Conservation (phyloP, 2,329 filamentous ascomycete genomes). For the Alternaria brassicicola region DNA sequence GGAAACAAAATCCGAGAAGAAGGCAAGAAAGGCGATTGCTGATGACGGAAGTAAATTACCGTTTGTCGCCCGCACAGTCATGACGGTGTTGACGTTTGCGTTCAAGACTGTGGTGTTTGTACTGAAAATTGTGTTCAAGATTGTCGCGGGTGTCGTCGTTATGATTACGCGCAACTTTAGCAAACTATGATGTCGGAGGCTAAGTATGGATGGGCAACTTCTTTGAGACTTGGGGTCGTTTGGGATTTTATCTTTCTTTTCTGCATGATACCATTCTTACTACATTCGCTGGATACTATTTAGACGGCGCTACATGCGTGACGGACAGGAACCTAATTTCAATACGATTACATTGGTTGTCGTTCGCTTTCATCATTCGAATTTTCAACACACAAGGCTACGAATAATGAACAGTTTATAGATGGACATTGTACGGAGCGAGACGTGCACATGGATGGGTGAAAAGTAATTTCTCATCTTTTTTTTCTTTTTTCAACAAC, state of each 20-base stretch:
- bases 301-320: neutral
- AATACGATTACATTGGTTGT: neutral
- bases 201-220: neutral
- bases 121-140: conserved; percentile 50
- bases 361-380: neutral
- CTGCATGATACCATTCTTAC: conserved; percentile 17
- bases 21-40: conserved; percentile 34
- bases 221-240: neutral
- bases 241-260: neutral
- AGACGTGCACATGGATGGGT: neutral
- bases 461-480: neutral
- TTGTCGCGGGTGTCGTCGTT: conserved; percentile 49
- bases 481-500: no score
- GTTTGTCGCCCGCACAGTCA: conserved; percentile 47
- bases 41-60: conserved; percentile 48
- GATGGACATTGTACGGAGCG: neutral
- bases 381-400: neutral
- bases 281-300: conserved; percentile 8
- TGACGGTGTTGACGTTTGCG: conserved; percentile 49
- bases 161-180: conserved; percentile 46
- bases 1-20: conserved; percentile 30
- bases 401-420: neutral
- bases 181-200: conserved; percentile 32
- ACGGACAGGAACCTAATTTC: neutral
- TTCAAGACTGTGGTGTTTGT: conserved; percentile 53